Evolutionary conservation across 768 basidiomycete genomes (phyloP), one percentile per base, ranked within the genome.

Genomic region (Amanita subjunquillea): DNA sequence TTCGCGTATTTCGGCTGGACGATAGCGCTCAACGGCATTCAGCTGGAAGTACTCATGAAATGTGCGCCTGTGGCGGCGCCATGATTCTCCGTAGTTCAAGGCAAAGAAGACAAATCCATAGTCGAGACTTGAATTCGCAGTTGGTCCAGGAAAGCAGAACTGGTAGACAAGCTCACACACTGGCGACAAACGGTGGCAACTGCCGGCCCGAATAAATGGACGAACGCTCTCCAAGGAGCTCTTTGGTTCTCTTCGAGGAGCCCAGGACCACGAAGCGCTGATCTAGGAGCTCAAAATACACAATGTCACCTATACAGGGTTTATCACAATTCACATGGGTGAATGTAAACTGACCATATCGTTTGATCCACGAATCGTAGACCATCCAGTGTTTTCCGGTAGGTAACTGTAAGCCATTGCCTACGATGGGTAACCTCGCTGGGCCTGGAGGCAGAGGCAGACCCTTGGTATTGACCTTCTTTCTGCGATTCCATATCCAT

Each of bases 371-470:
- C 23, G 57, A 12, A 23, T 57, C 49, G 37, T 58, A 65, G 8
- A 53, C 57, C 30, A 59, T 29, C 62, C 63, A 63, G 15, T 58
- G 54, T 34, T 58, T 57, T 12, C 54, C 57, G 17, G 51, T 51
- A 2, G 61, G 56, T 12, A 59, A 43, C 23, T 62, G 56, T 15
- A 58, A 48, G 25, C 57, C 44, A 55, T 59, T 61, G 1, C 62
- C 63, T 5, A 63, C 56, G 3, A 63, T 44, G 4, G 62, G 59
- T 23, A 57, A 53, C 3, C 57, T 57, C 40, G 56, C 56, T 3
- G 59, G 62, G 3, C 62, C 62, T 9, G 60, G 58, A 9, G 62
- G 60, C 30, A 59, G 36, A 27, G 58, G 57, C 4, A 59, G 52
- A 7, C 47, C 40, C 6, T 48, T 44, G 13, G 55, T 40, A n/a